phyloP scores from a whole-genome alignment of 805 yeast species.

The Wickerhamiella hasegawae region DNA sequence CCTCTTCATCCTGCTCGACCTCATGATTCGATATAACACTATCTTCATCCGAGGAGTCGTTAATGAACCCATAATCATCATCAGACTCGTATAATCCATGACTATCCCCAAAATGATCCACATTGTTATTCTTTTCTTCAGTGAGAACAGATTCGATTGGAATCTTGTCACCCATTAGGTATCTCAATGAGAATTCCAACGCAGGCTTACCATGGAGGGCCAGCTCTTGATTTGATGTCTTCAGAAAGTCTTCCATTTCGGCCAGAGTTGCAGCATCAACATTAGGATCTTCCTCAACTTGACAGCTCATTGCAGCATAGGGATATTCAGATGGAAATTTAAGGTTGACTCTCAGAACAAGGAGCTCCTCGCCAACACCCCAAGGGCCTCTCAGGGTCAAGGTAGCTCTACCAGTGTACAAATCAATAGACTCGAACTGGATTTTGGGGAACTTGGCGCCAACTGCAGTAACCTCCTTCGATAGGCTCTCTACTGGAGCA shows the following conservation, averaged over 20 bases:
- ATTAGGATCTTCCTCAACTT: conserved; percentile 68
- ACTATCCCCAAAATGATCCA: too few relatives aligned
- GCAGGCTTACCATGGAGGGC: conserved; percentile 48
- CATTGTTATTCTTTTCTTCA: conserved; percentile 15
- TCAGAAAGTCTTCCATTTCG: conserved; percentile 36
- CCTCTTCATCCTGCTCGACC: too few relatives aligned
- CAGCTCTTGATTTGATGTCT: conserved; percentile 39
- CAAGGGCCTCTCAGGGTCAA: conserved; percentile 74
- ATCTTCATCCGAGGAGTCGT: too few relatives aligned
- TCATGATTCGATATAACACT: too few relatives aligned
- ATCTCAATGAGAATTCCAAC: conserved; percentile 64
- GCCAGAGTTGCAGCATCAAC: conserved; percentile 32
- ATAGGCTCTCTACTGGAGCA: conserved; percentile 33
- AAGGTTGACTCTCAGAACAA: conserved; percentile 57
- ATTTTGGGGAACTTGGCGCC: conserved; percentile 83
- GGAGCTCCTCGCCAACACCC: conserved; percentile 32
- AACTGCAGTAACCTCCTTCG: conserved; percentile 79
- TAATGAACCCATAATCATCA: too few relatives aligned
- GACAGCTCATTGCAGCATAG: conserved; percentile 36
- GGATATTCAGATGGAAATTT: conserved; percentile 67
- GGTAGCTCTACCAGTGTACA: conserved; percentile 65
- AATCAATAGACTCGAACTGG: conserved; percentile 72
- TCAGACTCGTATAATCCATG: too few relatives aligned
- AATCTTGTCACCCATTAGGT: conserved; percentile 54
- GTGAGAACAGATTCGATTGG: conserved; percentile 18